Evolutionary conservation across 106 monocot genomes (phyloP).

Genomic region (Posidonia australis): DNA sequence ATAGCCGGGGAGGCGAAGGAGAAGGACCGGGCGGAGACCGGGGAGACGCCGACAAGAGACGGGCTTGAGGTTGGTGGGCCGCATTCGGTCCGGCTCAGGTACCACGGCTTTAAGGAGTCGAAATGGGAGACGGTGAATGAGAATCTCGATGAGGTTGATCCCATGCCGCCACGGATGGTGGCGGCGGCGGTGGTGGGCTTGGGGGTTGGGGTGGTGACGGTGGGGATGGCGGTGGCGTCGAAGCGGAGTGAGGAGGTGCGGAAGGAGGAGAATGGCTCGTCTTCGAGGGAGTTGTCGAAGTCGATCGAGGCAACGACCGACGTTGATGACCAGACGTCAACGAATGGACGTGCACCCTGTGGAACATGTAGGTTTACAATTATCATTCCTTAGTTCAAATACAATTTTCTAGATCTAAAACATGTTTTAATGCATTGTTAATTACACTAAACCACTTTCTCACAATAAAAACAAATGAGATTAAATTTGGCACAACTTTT

Average conservation of each 20-base stretch:
- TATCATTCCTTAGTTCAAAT: too few relatives aligned
- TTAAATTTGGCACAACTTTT: too few relatives aligned
- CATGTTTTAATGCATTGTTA: too few relatives aligned
- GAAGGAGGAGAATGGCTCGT: conserved; percentile 18
- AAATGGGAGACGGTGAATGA: conserved; percentile 63
- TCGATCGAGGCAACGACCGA: conserved; percentile 37
- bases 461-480: too few relatives aligned
- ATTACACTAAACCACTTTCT: too few relatives aligned
- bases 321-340: conserved; percentile 37
- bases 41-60: conserved; percentile 39
- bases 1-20: conserved; percentile 49
- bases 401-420: too few relatives aligned
- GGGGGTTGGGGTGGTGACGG: neutral
- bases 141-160: conserved; percentile 56
- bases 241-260: conserved; percentile 47
- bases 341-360: conserved; percentile 60
- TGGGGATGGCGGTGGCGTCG: conserved; percentile 16
- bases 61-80: conserved; percentile 19
- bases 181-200: neutral
- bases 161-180: neutral
- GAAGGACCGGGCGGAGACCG: conserved; percentile 37
- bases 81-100: conserved; percentile 32
- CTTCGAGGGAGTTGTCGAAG: conserved; percentile 32
- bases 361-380: too few relatives aligned
- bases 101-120: conserved; percentile 70